Evolutionary conservation across 2,329 filamentous ascomycete species (phyloP).

Genomic region (Drechslera avenae): DNA sequence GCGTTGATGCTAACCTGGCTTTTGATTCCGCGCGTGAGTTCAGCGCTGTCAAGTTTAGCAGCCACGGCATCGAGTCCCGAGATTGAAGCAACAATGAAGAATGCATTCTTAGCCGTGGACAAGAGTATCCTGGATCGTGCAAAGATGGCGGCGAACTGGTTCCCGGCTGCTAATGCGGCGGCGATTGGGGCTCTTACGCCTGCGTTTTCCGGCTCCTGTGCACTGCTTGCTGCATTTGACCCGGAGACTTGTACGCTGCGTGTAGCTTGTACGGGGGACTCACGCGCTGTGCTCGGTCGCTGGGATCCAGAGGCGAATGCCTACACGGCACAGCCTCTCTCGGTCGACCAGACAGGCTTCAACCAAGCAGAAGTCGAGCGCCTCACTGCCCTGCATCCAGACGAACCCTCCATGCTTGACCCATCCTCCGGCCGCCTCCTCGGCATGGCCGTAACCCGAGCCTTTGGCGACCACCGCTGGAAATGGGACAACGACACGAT

Average conservation of each 20-base stretch:
- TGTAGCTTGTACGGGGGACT: conserved; percentile 71
- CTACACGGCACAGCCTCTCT: conserved; percentile 62
- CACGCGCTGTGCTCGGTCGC: conserved; percentile 66
- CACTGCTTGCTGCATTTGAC: conserved; percentile 67
- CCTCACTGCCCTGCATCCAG: conserved; percentile 64
- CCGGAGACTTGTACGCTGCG: conserved; percentile 58
- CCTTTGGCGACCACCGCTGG: conserved; percentile 71
- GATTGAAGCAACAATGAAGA: conserved; percentile 62
- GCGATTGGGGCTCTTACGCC: conserved; percentile 41
- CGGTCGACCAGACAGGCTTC: conserved; percentile 69
- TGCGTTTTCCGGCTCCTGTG: conserved; percentile 64
- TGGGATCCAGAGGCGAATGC: conserved; percentile 50
- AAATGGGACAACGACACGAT: conserved; percentile 65
- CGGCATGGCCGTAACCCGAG: conserved; percentile 66
- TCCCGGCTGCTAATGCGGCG: conserved; percentile 39
- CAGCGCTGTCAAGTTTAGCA: conserved; percentile 41
- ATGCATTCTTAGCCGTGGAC: conserved; percentile 63
- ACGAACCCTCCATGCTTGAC: conserved; percentile 62
- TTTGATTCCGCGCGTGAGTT: conserved; percentile 53
- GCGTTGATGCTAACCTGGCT: conserved; percentile 47
- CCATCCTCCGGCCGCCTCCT: conserved; percentile 63
- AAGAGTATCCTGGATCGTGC: conserved; percentile 58
- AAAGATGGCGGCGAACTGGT: conserved; percentile 47
- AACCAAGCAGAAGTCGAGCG: conserved; percentile 64
- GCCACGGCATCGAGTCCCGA: conserved; percentile 50